Conservation (phyloP, 208 protist species). For the Acanthamoeba healyi region DNA sequence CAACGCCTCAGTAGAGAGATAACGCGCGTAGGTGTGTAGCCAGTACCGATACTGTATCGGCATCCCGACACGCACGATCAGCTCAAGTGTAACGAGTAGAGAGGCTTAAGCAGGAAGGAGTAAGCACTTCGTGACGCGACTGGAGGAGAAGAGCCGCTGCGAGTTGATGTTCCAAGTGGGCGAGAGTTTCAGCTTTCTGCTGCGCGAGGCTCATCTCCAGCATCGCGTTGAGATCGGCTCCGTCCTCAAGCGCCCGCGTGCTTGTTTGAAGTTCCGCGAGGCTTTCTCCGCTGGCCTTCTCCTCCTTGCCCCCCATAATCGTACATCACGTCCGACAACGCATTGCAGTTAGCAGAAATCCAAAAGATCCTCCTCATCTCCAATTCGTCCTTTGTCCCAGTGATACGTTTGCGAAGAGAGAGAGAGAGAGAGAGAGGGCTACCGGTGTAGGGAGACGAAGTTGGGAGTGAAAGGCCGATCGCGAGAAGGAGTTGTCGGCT, state of each 20-base stretch:
- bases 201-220: slow-evolving; percentile 18
- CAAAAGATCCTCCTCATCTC: no score
- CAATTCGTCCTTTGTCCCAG: no score
- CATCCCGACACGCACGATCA: neutral
- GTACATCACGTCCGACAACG: neutral
- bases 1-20: slow-evolving; percentile 18
- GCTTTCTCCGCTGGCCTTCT: neutral
- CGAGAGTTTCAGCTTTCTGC: slow-evolving; percentile 50
- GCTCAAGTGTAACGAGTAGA: no score
- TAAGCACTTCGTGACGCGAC: neutral
- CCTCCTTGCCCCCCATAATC: neutral
- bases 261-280: slow-evolving; percentile 14
- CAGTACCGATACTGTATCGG: slow-evolving; percentile 50
- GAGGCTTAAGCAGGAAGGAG: neutral
- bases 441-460: neutral
- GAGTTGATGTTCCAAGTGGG: slow-evolving; percentile 55
- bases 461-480: slow-evolving; percentile 28
- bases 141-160: slow-evolving; percentile 45
- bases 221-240: neutral
- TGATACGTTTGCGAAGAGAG: no score
- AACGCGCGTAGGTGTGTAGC: slow-evolving; percentile 40
- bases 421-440: neutral
- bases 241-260: neutral
- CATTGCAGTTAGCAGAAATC: no score
- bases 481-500: slow-evolving; percentile 32